Evolutionary conservation across 1,284 basidiomycete genomes (phyloP), one percentile per base, ranked within the genome.

Genomic region (Leccinum pachyderme): DNA sequence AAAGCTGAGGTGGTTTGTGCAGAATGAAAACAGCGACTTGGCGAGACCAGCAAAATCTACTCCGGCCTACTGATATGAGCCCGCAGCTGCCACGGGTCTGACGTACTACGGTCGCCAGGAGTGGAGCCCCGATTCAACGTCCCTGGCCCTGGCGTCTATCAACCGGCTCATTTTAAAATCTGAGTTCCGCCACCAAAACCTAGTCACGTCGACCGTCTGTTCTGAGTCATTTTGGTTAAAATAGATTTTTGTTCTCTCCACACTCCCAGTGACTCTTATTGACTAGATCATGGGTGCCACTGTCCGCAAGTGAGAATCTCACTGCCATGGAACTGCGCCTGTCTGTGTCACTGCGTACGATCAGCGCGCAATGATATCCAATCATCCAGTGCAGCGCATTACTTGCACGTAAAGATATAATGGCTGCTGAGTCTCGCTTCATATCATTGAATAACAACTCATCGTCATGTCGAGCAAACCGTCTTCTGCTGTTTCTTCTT

Each of bases 351-450:
- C 7, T 0, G 54, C 18, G 18, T 18, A 18, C 18, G 18, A 18
- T 18, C 18, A 18, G 18, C 18, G 18, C 18, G 18, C 18, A 18
- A 18, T 18, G 18, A 18, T 18, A 35, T 41, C 37, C 37, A 39
- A 18, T 37, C 35, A 18, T 37, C 5, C n/a, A 9, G 4, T 15
- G 8, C 7, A 28, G 4, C 22, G 4, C 22, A 8, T 15, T n/a
- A 7, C 1, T 35, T 35, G 5, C 11, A 13, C 12, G 4, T 1
- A n/a, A 25, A 11, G 4, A 51, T 59, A 59, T 59, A 61, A 53
- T 27, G 27, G 13, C 4, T 7, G 18, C 7, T 15, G 27, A 24
- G 8, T 5, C 13, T 18, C 7, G n/a, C 24, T 24, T 47, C 32
- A 29, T 27, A 33, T 24, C 22, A 43, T 43, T 6, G 22, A 15